Evolutionary conservation across 2,329 filamentous ascomycete species (phyloP), one percentile per base, ranked within the genome.

Genomic region (Verticillium nonalfalfae): DNA sequence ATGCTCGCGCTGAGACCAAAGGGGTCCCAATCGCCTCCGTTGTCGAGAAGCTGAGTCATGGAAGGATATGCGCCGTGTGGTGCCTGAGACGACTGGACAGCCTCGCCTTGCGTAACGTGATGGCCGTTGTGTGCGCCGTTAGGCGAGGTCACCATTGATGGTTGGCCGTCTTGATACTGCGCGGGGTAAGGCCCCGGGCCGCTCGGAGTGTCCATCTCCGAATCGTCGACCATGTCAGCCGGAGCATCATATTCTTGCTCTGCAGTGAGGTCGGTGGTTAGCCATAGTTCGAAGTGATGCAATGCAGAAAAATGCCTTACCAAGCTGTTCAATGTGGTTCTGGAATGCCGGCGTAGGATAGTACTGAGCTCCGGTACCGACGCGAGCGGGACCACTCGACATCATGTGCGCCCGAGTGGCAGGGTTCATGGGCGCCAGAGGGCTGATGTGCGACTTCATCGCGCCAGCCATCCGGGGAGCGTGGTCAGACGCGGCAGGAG

Each of bases 231-330:
- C 83, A 96, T 90, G 70, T 94, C 92, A 74, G 85, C 86, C 78
- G 92, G 90, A 60, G 91, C 90, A 74, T 97, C 93, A 78, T 97
- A 98, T 81, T 98, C 94, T 83, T 96, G 93, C 80, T 98, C 94
- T 97, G 80, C 81, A 83, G 71, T 79, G 77, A 86, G 35, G 13
- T 36, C 14, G 75, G 78, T 73, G 81, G 84, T 90, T 80, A 89
- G 83, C 79, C 82, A 87, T 86, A 83, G n/a, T 10, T 50, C 11
- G 6, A 18, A 81, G 87, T 81, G 81, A 56, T 83, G 82, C 86
- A 74, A 70, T 18, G 21, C 9, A 36, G 10, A 80, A 81, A 83
- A 75, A 72, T 83, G 82, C 93, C 26, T 90, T 92, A 90, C 94
- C 94, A 75, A 98, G 86, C 81, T 97, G 92, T 76, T 96, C 91